Conservation (phyloP, 495 filamentous ascomycete species). For the Penicillium salamii region DNA sequence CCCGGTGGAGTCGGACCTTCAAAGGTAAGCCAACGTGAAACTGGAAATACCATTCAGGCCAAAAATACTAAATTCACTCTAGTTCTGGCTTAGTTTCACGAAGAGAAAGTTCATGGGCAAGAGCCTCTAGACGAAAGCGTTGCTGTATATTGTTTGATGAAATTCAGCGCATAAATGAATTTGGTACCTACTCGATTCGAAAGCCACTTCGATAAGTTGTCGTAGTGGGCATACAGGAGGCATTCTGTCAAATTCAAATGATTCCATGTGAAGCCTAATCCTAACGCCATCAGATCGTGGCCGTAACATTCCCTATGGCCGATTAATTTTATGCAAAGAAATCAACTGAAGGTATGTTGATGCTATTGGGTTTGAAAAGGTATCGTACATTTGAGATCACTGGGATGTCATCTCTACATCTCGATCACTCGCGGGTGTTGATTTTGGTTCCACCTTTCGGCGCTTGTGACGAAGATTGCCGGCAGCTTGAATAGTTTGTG, state of each 20-base stretch:
- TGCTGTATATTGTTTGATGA: conserved; percentile 29
- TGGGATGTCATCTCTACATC: conserved; percentile 36
- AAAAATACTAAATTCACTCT: conserved; percentile 6
- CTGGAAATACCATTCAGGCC: background rate
- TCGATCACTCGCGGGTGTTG: conserved; percentile 25
- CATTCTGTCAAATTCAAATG: background rate
- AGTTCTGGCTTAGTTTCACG: conserved; percentile 98
- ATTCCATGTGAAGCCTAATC: background rate
- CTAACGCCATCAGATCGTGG: background rate
- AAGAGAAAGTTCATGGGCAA: conserved; percentile 99
- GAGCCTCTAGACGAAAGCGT: conserved; percentile 53
- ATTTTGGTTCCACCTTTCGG: conserved; percentile 32
- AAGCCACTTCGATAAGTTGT: conserved; percentile 3
- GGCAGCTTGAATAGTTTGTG: conserved; percentile 75
- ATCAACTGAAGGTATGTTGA: too few relatives aligned
- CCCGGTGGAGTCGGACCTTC: conserved; percentile 79
- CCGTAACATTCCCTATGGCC: too few relatives aligned
- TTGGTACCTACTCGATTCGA: conserved; percentile 15
- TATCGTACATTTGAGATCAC: conserved; percentile 3
- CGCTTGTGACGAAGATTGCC: conserved; percentile 60
- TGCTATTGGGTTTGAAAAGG: conserved; percentile 6
- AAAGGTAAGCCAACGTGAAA: conserved; percentile 55
- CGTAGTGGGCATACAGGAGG: conserved; percentile 2
- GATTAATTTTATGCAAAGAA: too few relatives aligned
- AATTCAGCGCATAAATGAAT: conserved; percentile 34